These are phyloP conservation scores for Tricholoma furcatifolium DNA, from an alignment of 768 basidiomycete genomes.

Conservation along the genomic window DNA sequence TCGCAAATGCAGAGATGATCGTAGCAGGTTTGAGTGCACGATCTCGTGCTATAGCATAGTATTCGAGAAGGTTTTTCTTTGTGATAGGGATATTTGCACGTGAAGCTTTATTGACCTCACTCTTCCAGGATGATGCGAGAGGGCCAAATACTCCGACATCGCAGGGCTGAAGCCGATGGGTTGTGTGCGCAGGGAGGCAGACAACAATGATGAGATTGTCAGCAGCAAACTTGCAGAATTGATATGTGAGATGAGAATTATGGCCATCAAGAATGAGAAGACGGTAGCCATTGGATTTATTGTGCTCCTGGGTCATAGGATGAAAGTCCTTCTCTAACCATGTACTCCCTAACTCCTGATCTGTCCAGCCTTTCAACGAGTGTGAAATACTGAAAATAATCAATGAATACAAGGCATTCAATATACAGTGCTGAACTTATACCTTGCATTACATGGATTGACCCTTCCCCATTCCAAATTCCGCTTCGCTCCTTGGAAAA, in stretches of 20 bases:
- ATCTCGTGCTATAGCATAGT: conserved; percentile 13
- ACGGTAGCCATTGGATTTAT: conserved; percentile 17
- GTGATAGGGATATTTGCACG: conserved; percentile 6
- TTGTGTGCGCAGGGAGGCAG: conserved; percentile 36
- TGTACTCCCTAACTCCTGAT: conserved; percentile 29
- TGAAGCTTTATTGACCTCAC: conserved; percentile 17
- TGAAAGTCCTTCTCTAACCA: conserved; percentile 37
- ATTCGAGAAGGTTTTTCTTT: conserved; percentile 12
- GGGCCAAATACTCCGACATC: conserved; percentile 38
- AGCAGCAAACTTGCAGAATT: conserved; percentile 27
- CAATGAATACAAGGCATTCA: no score
- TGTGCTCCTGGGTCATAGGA: conserved; percentile 18
- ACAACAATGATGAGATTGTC: conserved; percentile 29
- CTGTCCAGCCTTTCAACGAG: conserved; percentile 41
- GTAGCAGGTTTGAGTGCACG: conserved; percentile 16
- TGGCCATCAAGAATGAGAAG: conserved; percentile 40
- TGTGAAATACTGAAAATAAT: conserved; percentile 33
- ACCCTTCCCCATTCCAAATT: conserved; percentile 19
- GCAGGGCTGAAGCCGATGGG: conserved; percentile 34
- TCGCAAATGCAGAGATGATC: conserved; percentile 18
- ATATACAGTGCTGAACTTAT: no score
- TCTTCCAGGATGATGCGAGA: conserved; percentile 28
- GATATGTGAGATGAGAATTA: conserved; percentile 32
- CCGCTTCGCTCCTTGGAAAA: conserved; percentile 43
- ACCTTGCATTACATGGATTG: conserved; percentile 29